Percentiles rank a stretch among this genome's conserved stretches.
Conservation (phyloP, 202 grass and related monocot genomes). For the Panicum virgatum region DNA sequence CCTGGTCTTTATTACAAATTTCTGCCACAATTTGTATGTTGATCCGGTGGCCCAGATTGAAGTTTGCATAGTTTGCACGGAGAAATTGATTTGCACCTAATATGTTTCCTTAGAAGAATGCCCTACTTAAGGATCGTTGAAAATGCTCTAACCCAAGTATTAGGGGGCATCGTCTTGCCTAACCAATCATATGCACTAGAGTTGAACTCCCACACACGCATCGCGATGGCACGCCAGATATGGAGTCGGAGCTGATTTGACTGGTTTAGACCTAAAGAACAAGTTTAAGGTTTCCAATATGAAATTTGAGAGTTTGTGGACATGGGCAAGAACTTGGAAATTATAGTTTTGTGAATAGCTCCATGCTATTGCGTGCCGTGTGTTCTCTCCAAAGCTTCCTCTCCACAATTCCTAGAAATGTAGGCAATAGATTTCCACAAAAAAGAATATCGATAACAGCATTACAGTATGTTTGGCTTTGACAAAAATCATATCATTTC, state of each 20-base stretch:
- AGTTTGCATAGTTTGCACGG: too few species aligned
- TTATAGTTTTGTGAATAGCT: not conserved
- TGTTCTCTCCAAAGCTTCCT: too few species aligned
- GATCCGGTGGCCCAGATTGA: too few species aligned
- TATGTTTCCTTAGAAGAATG: not conserved
- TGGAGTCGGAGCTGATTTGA: not conserved
- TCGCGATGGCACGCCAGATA: not conserved
- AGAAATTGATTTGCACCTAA: too few species aligned
- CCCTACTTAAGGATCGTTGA: not conserved
- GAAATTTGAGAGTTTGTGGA: not conserved
- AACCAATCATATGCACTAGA: not conserved
- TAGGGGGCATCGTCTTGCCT: not conserved
- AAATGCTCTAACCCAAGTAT: not conserved
- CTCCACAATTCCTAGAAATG: not conserved
- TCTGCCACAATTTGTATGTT: too few species aligned
- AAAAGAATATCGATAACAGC: not conserved
- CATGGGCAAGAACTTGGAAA: not conserved
- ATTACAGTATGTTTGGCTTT: not conserved
- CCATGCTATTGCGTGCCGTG: not conserved
- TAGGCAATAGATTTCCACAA: not conserved
- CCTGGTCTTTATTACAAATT: too few species aligned
- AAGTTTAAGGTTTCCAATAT: too few species aligned
- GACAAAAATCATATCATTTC: not conserved
- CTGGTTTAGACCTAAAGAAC: not conserved
- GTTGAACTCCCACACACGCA: too few species aligned